Evolutionary conservation across 148 eudicot species (phyloP).

Genomic region (Silene conica): DNA sequence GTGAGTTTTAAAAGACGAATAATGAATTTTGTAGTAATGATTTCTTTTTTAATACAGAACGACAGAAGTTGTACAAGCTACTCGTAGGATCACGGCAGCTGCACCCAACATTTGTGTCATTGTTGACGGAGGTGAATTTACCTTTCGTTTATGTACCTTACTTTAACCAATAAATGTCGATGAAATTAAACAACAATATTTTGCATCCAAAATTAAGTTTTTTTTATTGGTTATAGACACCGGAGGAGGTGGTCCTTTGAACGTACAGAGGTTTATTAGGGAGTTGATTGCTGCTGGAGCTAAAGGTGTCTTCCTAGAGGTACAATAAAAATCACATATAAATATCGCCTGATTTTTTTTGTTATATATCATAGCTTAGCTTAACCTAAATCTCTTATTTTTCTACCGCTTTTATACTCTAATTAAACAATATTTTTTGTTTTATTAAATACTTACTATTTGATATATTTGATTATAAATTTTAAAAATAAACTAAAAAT

Average conservation of each 20-base stretch:
- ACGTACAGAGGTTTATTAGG: conserved; percentile 34
- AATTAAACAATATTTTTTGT: no score
- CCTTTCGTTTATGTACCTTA: neutral
- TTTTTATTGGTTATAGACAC: conserved; percentile 24
- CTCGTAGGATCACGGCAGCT: conserved; percentile 22
- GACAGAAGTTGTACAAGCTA: conserved; percentile 30
- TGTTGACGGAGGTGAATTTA: conserved; percentile 26
- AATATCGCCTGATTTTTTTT: no score
- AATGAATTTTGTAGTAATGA: no score
- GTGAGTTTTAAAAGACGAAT: neutral
- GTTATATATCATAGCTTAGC: no score
- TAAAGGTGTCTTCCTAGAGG: conserved; percentile 47
- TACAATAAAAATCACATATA: conserved; percentile 1
- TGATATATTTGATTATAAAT: no score
- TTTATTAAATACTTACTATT: no score
- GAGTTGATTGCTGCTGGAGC: conserved; percentile 42
- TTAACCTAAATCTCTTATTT: no score
- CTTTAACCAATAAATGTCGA: neutral
- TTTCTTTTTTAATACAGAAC: conserved; percentile 15
- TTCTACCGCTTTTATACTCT: no score
- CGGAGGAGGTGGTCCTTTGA: conserved; percentile 40
- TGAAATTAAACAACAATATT: neutral
- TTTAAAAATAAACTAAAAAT: no score
- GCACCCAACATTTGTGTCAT: conserved; percentile 18
- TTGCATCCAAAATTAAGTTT: neutral